Conservation (phyloP, 495 filamentous ascomycete species). For the Collariella sp. region DNA sequence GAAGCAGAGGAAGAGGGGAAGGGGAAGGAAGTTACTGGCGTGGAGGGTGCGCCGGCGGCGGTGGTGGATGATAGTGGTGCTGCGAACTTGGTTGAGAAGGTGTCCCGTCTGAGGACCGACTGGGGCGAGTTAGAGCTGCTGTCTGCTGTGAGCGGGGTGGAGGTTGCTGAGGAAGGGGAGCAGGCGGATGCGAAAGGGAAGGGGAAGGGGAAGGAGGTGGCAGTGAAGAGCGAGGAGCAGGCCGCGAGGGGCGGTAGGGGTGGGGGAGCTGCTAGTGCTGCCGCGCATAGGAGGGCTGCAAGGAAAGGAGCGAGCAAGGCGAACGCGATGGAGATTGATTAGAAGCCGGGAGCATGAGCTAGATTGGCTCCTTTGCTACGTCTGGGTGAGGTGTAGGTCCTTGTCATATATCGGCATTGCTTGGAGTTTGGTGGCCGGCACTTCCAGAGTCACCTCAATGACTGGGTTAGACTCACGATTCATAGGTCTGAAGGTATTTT, state of each 20-base stretch:
- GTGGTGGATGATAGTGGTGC: conserved; percentile 15
- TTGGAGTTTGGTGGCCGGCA: too few species aligned
- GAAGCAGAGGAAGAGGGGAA: conserved; percentile 27
- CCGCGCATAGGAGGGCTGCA: neutral
- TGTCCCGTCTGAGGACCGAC: conserved; percentile 24
- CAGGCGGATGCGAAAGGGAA: conserved; percentile 7
- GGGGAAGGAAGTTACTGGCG: neutral
- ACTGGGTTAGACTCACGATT: too few species aligned
- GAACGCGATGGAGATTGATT: conserved; percentile 6
- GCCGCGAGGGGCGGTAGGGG: conserved; percentile 10
- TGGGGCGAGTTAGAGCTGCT: conserved; percentile 36
- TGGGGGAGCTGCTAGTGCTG: conserved; percentile 1
- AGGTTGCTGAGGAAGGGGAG: neutral
- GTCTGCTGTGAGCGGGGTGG: conserved; percentile 30
- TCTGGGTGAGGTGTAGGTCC: too few species aligned
- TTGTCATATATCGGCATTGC: too few species aligned
- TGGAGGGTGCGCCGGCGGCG: neutral
- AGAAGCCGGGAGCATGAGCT: neutral
- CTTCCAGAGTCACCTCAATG: too few species aligned
- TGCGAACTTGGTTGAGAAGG: conserved; percentile 21
- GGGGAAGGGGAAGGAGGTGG: conserved; percentile 21
- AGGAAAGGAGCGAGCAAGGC: neutral
- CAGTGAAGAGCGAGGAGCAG: neutral
- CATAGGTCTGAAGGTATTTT: too few species aligned
- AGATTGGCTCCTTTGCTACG: too few species aligned